Evolutionary conservation across 2,329 filamentous ascomycete genomes (phyloP).

Genomic region (Cladophialophora yegresii): DNA sequence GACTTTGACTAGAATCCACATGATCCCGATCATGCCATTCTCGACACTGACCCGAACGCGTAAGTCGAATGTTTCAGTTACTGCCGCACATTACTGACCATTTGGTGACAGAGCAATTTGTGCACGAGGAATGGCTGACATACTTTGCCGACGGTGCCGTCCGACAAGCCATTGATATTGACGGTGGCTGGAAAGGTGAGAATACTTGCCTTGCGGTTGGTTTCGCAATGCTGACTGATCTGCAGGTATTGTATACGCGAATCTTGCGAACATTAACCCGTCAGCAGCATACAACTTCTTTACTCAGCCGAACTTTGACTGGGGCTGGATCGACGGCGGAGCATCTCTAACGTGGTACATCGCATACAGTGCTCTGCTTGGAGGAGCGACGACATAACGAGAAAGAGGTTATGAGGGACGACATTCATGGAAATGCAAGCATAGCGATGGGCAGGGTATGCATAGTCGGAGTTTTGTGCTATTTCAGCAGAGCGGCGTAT

Average conservation of each 20-base stretch:
- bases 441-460: not conserved
- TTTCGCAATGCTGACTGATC: constrained; percentile 1
- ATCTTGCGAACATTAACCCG: constrained; percentile 76
- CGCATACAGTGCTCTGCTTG: constrained; percentile 71
- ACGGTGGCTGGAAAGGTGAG: constrained; percentile 73
- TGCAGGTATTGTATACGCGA: constrained; percentile 71
- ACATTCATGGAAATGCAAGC: constrained; percentile 3
- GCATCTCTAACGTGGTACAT: constrained; percentile 84
- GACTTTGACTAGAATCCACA: constrained; percentile 68
- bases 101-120: constrained; percentile 58
- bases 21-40: constrained; percentile 72
- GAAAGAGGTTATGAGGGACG: constrained; percentile 20
- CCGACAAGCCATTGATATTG: constrained; percentile 57
- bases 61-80: constrained; percentile 8
- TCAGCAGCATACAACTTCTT: constrained; percentile 74
- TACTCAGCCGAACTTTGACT: constrained; percentile 63
- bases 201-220: not conserved
- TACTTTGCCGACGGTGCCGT: constrained; percentile 72
- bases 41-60: constrained; percentile 66
- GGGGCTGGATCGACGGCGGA: constrained; percentile 70
- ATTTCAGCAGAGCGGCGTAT: constrained; percentile 20
- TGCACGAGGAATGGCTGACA: constrained; percentile 76
- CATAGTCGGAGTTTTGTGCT: not conserved
- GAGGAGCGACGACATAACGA: constrained; percentile 24
- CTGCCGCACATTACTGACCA: not conserved